Conservation (phyloP, 2,329 filamentous ascomycete species). For the Leptographium galeiforme region DNA sequence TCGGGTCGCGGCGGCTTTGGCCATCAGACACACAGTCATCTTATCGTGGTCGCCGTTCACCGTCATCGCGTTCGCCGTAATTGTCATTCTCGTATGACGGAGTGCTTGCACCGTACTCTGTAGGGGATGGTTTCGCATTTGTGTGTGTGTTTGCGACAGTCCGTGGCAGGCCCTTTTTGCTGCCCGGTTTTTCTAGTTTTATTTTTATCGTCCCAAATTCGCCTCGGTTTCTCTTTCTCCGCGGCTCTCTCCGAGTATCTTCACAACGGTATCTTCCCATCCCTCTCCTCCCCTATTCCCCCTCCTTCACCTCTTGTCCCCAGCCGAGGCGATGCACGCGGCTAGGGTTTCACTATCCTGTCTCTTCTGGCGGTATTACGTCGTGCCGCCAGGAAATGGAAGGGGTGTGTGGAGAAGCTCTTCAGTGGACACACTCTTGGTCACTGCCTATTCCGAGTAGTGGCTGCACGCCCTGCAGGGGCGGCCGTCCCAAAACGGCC, state of each 20-base stretch:
- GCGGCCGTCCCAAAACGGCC: slow-evolving; percentile 15
- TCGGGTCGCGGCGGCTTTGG: neutral
- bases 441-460: neutral
- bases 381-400: neutral
- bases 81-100: neutral
- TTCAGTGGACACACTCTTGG: neutral
- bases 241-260: too few species aligned
- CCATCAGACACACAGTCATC: neutral
- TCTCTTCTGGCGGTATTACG: neutral
- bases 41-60: neutral
- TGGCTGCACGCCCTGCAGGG: slow-evolving; percentile 14
- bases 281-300: neutral
- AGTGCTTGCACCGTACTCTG: too few species aligned
- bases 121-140: too few species aligned
- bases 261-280: too few species aligned
- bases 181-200: too few species aligned
- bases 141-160: too few species aligned
- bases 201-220: too few species aligned
- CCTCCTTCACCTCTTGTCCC: neutral
- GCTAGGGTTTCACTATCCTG: neutral
- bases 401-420: neutral
- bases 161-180: too few species aligned
- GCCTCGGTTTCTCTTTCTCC: too few species aligned
- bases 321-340: neutral
- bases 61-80: neutral